These are phyloP conservation scores for Fraxinus dipetala DNA, from an alignment of 305 asterid genomes.

Conservation along the genomic window DNA sequence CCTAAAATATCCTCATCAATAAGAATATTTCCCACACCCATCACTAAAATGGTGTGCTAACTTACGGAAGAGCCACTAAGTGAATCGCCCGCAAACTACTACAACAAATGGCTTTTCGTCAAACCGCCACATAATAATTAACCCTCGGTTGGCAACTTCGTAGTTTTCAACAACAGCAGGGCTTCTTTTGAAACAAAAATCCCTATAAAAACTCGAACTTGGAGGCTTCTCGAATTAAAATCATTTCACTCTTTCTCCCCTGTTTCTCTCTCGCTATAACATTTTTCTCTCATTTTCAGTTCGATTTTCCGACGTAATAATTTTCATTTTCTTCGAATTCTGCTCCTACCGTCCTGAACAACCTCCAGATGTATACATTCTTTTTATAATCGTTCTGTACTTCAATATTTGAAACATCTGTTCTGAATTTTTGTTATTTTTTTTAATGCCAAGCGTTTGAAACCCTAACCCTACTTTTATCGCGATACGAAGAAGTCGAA, in stretches of 20 bases:
- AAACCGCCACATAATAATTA: not conserved
- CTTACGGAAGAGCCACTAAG: not conserved
- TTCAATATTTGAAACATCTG: not conserved
- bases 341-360: not conserved
- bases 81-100: not conserved
- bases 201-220: not conserved
- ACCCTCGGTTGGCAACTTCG: not conserved
- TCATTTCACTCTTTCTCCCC: not conserved
- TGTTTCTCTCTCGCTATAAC: not conserved
- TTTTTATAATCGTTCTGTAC: not conserved
- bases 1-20: not conserved
- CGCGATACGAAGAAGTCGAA: not conserved
- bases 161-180: not conserved
- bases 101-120: slow-evolving; percentile 5
- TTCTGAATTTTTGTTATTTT: not conserved
- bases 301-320: not conserved
- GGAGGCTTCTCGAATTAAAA: not conserved
- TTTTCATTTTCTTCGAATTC: not conserved
- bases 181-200: not conserved
- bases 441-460: not conserved
- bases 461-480: not conserved
- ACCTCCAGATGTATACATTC: not conserved
- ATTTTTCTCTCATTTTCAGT: not conserved
- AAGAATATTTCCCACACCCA: not conserved
- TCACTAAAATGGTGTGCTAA: not conserved